Percentiles rank a stretch among this genome's conserved stretches.
Conservation (phyloP, 148 eudicot species). For the Salicornia ramosissima region DNA sequence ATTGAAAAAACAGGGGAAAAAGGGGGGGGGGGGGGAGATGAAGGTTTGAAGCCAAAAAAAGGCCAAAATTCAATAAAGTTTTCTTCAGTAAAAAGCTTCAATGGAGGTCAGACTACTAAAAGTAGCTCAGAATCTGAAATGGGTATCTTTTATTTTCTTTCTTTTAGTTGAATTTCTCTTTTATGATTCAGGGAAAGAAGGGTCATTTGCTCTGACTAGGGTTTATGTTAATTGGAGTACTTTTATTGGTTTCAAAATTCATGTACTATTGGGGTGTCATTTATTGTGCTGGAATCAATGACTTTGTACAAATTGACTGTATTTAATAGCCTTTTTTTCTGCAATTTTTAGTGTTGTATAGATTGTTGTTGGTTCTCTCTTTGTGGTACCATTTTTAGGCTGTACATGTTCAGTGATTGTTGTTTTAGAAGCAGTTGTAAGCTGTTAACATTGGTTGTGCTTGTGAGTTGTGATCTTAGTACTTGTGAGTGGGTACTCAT, state of each 20-base stretch:
- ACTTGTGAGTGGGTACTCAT: constrained; percentile 29
- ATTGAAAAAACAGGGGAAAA: not conserved
- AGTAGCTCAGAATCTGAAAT: constrained; percentile 53
- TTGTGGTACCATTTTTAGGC: constrained; percentile 1
- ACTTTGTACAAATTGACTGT: constrained; percentile 41
- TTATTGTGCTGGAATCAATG: constrained; percentile 56
- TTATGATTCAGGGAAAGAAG: constrained; percentile 29
- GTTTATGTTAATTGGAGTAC: constrained; percentile 31
- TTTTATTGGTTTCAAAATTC: not conserved
- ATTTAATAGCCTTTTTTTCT: constrained; percentile 23
- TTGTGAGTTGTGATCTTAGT: constrained; percentile 30
- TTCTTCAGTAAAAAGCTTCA: constrained; percentile 37
- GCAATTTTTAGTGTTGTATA: constrained; percentile 35
- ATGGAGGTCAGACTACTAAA: constrained; percentile 42
- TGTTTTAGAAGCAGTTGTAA: constrained; percentile 23
- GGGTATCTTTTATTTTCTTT: constrained; percentile 62
- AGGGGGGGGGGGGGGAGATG: constrained; percentile 1
- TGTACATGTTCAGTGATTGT: constrained; percentile 27
- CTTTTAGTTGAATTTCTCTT: constrained; percentile 32
- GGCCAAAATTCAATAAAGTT: constrained; percentile 37
- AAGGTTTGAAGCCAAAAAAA: constrained; percentile 11
- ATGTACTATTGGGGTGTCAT: constrained; percentile 26
- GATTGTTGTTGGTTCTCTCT: constrained; percentile 31
- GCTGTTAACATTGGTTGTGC: constrained; percentile 25
- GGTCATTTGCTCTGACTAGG: constrained; percentile 41